Conservation (phyloP, 2,329 filamentous ascomycete genomes). For the Aaosphaeria arxii region DNA sequence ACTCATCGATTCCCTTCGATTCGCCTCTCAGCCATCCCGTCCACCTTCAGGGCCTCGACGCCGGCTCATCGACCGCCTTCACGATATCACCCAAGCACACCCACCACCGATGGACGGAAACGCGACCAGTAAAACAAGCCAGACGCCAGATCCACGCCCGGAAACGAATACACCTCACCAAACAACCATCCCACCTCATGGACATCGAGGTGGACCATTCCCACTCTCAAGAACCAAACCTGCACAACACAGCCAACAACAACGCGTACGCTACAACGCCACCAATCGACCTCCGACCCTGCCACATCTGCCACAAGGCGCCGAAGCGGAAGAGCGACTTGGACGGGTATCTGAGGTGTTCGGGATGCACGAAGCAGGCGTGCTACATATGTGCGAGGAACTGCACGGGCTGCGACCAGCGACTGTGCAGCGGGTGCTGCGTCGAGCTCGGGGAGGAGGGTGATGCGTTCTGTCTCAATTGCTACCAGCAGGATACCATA, state of each 20-base stretch:
- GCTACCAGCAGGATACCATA: constrained; percentile 28
- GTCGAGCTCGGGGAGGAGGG: constrained; percentile 63
- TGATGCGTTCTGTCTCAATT: constrained; percentile 65
- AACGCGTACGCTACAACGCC: not conserved
- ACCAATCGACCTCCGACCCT: constrained; percentile 47
- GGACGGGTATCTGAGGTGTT: constrained; percentile 64
- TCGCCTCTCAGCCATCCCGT: too few species aligned
- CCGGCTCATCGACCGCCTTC: not conserved
- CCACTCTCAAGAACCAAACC: not conserved
- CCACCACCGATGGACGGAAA: constrained; percentile 10
- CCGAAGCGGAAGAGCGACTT: constrained; percentile 65
- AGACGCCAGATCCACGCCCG: constrained; percentile 14
- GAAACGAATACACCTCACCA: constrained; percentile 18
- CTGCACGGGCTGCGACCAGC: constrained; percentile 54
- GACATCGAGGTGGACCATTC: constrained; percentile 18
- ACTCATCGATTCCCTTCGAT: too few species aligned
- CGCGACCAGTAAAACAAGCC: constrained; percentile 29
- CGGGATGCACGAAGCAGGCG: constrained; percentile 59
- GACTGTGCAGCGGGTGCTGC: constrained; percentile 67
- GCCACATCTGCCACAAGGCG: constrained; percentile 65
- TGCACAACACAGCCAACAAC: not conserved
- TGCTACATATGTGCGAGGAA: constrained; percentile 68
- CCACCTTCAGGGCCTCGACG: not conserved
- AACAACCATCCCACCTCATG: constrained; percentile 32
- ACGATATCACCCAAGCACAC: constrained; percentile 1